Percentiles rank a stretch among this genome's conserved stretches.
These are phyloP conservation scores for Ophiobolus disseminans DNA, from an alignment of 2,329 filamentous ascomycete species.

Conservation along the genomic window DNA sequence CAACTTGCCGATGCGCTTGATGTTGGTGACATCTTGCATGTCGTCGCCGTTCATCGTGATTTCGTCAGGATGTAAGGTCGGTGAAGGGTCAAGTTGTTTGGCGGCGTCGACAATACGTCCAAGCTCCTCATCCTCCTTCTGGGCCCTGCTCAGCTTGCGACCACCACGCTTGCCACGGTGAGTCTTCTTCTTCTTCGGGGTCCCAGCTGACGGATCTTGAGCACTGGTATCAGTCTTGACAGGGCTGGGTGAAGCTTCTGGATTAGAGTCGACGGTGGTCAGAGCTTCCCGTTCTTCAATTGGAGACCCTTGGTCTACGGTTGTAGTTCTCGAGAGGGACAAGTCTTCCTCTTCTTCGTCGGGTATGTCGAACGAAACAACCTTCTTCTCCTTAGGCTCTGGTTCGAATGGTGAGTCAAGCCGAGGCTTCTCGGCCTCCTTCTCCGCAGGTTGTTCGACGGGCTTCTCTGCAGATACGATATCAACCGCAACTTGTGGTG, in stretches of 20 bases:
- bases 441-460: conserved; percentile 5
- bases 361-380: conserved; percentile 43
- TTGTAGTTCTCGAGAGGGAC: conserved; percentile 44
- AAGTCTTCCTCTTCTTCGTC: conserved; percentile 43
- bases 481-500: conserved; percentile 9
- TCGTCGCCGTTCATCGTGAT: conserved; percentile 52
- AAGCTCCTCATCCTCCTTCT: conserved; percentile 46
- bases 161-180: conserved; percentile 58
- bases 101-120: conserved; percentile 51
- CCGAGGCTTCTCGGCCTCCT: conserved; percentile 4
- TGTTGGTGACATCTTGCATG: conserved; percentile 55
- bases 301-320: conserved; percentile 35
- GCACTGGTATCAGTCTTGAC: conserved; percentile 24
- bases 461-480: conserved; percentile 5
- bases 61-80: conserved; percentile 49
- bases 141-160: conserved; percentile 53
- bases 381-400: conserved; percentile 42
- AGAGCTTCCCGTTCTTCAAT: conserved; percentile 19
- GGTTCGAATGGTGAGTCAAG: conserved; percentile 9
- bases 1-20: conserved; percentile 66
- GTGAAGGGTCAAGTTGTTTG: conserved; percentile 44
- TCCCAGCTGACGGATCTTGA: conserved; percentile 33
- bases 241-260: conserved; percentile 11
- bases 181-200: conserved; percentile 58
- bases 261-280: conserved; percentile 8